phyloP scores from a whole-genome alignment of 306 rosid species.

The Pachyrhizus erosus region DNA sequence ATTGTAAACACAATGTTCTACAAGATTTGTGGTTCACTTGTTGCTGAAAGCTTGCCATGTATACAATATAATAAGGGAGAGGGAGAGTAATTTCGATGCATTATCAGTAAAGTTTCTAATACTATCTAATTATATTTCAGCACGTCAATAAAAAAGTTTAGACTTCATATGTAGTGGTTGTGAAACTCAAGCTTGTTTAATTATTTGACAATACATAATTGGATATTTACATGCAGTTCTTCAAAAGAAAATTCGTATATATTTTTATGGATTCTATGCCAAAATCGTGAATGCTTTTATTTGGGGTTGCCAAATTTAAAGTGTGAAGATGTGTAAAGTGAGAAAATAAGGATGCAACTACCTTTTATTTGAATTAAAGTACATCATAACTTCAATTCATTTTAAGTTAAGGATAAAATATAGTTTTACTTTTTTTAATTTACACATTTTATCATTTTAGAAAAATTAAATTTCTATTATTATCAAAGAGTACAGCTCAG shows the following conservation, averaged over 20 bases:
- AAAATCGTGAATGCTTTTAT: not conserved
- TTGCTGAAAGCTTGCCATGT: not conserved
- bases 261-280: not conserved
- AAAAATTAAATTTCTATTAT: not conserved
- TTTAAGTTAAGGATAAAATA: not conserved
- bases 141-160: not conserved
- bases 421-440: not conserved
- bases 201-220: not conserved
- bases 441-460: not conserved
- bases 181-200: constrained; percentile 12
- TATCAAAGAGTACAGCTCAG: too few species aligned
- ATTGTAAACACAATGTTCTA: not conserved
- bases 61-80: not conserved
- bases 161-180: constrained; percentile 11
- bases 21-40: constrained; percentile 19
- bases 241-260: not conserved
- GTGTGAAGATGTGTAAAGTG: not conserved
- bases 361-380: not conserved
- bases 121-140: not conserved
- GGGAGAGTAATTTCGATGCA: not conserved
- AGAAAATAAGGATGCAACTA: not conserved
- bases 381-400: not conserved
- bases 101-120: not conserved
- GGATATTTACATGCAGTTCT: not conserved
- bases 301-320: not conserved